Evolutionary conservation across 169 alveolate species (phyloP), one percentile per base, ranked within the genome.

Genomic region (Plasmodium inui): DNA sequence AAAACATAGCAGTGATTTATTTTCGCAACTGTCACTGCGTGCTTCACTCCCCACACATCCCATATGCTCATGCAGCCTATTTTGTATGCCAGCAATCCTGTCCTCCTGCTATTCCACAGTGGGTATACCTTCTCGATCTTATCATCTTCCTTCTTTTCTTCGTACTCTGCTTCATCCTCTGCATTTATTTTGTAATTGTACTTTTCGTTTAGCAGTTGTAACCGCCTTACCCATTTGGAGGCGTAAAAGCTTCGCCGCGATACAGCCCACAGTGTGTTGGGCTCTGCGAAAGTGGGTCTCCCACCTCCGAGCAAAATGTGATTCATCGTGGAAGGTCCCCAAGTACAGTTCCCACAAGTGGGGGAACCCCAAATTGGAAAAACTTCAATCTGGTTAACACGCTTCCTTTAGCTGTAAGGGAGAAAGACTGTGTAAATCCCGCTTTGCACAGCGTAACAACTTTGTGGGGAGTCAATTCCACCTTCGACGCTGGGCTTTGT

Each of bases 41-140:
- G 98, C 14, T 97, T 88, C 81, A 95, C 98, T 1, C 98, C 98
- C 98, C 98, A 97, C 32, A 96, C 97, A 83, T 97, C 98, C 98
- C 98, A 97, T 6, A 97, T 95, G 22, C 97, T 95, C 98, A 97
- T 97, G 94, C 98, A 97, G 0, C 98, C 98, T 22, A 97, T 80
- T 86, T 97, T 97, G 83, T 97, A 97, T 30, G 97, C 98, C 86
- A 97, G 83, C 10, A 97, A 94, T 14, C 98, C 98, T 34, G 94
- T 79, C 73, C 94, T 88, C 53, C 94, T 88, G 70, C 94, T 88
- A 50, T 88, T 88, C 94, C 94, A 88, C 26, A 88, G 32, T 3
- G 94, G 94, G 30, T 88, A 88, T 22, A 88, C 76, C 30, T 78
- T 88, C n/a, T 88, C 88, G 9, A 88, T 79, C 10, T 88, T 17